These are phyloP conservation scores for Tulasnella sp. DNA, from an alignment of 768 basidiomycete genomes.

Conservation along the genomic window DNA sequence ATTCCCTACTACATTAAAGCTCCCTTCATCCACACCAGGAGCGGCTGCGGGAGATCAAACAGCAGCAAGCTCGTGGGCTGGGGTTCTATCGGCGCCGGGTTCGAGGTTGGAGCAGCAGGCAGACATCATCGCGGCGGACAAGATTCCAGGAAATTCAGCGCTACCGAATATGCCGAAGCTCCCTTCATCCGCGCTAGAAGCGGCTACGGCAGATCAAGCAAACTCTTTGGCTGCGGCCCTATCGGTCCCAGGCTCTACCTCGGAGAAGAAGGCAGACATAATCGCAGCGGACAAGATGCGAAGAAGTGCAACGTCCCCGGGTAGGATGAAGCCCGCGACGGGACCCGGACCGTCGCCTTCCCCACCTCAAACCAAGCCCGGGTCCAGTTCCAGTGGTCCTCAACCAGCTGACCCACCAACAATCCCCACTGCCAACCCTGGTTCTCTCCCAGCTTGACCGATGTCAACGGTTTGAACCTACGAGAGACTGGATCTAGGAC, in stretches of 20 bases:
- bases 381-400: neutral
- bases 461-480: neutral
- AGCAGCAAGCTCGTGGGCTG: no score
- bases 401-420: neutral
- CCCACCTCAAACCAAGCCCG: neutral
- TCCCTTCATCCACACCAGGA: no score
- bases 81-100: neutral
- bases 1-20: neutral
- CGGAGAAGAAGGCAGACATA: neutral
- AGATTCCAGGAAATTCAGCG: neutral
- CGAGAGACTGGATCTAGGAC: no score
- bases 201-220: no score
- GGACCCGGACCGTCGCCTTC: neutral
- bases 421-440: no score
- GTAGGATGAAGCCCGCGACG: neutral
- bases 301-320: neutral
- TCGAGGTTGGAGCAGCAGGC: no score
- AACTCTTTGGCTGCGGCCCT: neutral
- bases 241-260: neutral
- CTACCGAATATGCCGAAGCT: neutral
- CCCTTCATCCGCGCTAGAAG: neutral
- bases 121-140: no score
- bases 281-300: no score
- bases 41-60: no score
- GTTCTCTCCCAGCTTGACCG: neutral